These are phyloP conservation scores for Exobasidium cylindrosporum DNA, from an alignment of 1,284 basidiomycete species.

Conservation along the genomic window DNA sequence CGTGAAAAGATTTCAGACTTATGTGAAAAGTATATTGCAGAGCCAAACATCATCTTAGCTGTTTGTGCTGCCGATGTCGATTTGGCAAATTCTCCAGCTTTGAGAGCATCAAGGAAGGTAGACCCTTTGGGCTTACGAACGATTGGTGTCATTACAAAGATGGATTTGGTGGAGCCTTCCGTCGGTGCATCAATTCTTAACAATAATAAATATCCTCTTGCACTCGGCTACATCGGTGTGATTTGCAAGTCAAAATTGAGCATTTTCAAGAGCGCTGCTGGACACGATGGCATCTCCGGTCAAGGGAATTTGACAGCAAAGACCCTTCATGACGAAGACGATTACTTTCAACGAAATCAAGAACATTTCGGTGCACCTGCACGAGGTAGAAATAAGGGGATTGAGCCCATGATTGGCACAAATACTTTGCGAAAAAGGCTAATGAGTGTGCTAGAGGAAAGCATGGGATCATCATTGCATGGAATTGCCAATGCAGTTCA, in stretches of 20 bases:
- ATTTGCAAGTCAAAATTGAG: conserved; percentile 62
- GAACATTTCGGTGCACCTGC: conserved; percentile 67
- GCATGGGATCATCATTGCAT: conserved; percentile 91
- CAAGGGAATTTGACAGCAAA: conserved; percentile 57
- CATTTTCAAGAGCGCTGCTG: conserved; percentile 30
- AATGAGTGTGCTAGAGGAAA: conserved; percentile 95
- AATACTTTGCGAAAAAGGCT: conserved; percentile 80
- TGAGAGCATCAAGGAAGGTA: conserved; percentile 86
- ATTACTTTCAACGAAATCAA: conserved; percentile 72
- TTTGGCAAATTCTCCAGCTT: conserved; percentile 92
- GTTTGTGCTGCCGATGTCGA: conserved; percentile 98
- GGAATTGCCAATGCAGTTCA: conserved; percentile 95
- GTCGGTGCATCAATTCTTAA: conserved; percentile 76
- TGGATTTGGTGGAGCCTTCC: conserved; percentile 88
- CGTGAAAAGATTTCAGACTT: conserved; percentile 86
- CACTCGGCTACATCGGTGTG: conserved; percentile 96
- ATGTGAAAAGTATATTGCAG: conserved; percentile 94
- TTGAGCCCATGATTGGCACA: conserved; percentile 70
- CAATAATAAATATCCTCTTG: conserved; percentile 93
- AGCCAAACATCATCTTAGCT: conserved; percentile 96
- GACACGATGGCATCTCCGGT: conserved; percentile 31
- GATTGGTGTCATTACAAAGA: conserved; percentile 97
- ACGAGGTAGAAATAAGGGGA: conserved; percentile 59
- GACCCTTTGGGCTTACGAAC: conserved; percentile 92
- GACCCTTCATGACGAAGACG: conserved; percentile 70